Percentiles rank a stretch among this genome's conserved stretches.
Evolutionary conservation across 306 rosid species (phyloP).

Genomic region (Cicer bijugum): DNA sequence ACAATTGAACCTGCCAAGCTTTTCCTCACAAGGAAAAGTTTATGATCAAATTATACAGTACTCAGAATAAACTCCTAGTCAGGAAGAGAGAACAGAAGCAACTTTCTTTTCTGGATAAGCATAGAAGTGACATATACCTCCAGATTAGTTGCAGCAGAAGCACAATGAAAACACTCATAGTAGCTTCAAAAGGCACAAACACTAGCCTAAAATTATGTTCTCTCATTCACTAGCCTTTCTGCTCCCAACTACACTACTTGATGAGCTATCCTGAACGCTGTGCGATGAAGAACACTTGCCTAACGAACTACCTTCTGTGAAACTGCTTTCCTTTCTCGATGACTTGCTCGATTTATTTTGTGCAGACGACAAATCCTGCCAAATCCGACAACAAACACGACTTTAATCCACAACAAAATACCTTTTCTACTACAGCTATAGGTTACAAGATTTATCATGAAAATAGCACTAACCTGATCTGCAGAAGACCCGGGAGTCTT

Average conservation of each 20-base stretch:
- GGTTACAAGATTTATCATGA: conserved; percentile 4
- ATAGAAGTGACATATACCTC: conserved; percentile 23
- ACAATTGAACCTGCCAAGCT: conserved; percentile 36
- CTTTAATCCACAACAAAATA: conserved; percentile 21
- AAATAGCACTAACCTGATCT: conserved; percentile 65
- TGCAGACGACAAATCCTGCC: conserved; percentile 66
- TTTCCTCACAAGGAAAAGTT: conserved; percentile 27
- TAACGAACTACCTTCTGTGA: conserved; percentile 63
- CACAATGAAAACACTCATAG: conserved; percentile 22
- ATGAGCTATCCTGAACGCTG: conserved; percentile 77
- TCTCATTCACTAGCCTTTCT: conserved; percentile 54
- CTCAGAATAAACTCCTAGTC: conserved; percentile 32
- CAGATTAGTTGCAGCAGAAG: conserved; percentile 37
- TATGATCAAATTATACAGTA: conserved; percentile 22
- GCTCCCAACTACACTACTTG: conserved; percentile 60
- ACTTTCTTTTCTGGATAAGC: conserved; percentile 16
- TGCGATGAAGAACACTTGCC: conserved; percentile 72
- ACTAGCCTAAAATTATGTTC: conserved; percentile 20
- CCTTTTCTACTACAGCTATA: conserved; percentile 8
- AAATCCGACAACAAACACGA: conserved; percentile 23
- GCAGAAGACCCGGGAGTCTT: conserved; percentile 78
- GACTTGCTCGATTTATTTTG: conserved; percentile 54
- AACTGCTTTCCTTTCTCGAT: conserved; percentile 51
- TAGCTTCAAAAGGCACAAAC: conserved; percentile 35
- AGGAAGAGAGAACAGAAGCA: conserved; percentile 33